These are phyloP conservation scores for Psilocybe subaeruginosa DNA, from an alignment of 768 basidiomycete species.

Conservation along the genomic window DNA sequence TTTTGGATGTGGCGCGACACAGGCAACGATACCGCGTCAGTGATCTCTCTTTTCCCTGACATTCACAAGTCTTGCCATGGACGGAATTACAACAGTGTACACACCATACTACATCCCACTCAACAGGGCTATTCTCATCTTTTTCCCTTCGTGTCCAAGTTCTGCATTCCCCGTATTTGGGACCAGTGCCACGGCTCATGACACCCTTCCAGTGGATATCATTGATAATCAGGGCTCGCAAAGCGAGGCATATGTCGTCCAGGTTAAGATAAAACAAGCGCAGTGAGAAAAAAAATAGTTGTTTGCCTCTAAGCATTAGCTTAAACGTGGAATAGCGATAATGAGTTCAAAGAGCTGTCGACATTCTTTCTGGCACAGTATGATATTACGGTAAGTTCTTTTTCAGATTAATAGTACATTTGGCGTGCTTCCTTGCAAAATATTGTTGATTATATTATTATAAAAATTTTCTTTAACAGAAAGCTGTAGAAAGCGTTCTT, in stretches of 20 bases:
- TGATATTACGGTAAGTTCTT: conserved; percentile 37
- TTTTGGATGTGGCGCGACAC: too few relatives aligned
- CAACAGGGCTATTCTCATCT: conserved; percentile 34
- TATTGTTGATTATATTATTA: too few relatives aligned
- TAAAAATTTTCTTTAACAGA: conserved; percentile 20
- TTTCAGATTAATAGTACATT: too few relatives aligned
- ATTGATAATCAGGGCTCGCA: background rate
- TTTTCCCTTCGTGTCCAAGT: conserved; percentile 28
- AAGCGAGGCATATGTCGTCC: conserved; percentile 26
- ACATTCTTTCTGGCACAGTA: conserved; percentile 32
- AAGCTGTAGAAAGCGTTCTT: conserved; percentile 35
- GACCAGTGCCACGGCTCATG: too few relatives aligned
- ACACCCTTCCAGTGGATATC: too few relatives aligned
- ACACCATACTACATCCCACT: conserved; percentile 33
- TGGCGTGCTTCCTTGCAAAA: too few relatives aligned
- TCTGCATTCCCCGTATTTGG: background rate
- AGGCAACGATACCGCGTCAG: too few relatives aligned
- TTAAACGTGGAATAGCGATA: background rate
- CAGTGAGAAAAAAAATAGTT: conserved; percentile 18
- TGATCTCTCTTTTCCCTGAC: background rate
- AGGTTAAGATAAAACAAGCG: conserved; percentile 35
- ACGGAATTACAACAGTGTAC: background rate
- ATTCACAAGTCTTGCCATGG: background rate
- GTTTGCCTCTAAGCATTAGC: background rate
- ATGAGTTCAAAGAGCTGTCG: conserved; percentile 26